phyloP scores from a whole-genome alignment of 2,329 filamentous ascomycete genomes.

The Canariomyces notabilis region DNA sequence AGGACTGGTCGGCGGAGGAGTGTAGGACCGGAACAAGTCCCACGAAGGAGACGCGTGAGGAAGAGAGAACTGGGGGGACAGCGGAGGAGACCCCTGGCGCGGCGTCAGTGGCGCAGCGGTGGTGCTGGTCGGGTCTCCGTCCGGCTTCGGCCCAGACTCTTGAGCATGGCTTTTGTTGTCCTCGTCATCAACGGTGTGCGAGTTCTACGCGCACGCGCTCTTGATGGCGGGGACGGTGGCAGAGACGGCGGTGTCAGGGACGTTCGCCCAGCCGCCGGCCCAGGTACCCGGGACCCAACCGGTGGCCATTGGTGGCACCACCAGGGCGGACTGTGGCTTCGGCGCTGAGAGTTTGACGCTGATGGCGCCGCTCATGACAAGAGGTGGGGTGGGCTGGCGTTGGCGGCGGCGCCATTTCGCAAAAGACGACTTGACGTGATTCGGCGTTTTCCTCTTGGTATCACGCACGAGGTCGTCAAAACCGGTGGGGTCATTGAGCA shows the following conservation, averaged over 20 bases:
- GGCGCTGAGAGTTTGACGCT: background rate
- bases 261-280: too few relatives aligned
- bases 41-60: too few relatives aligned
- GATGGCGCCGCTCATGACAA: constrained; percentile 3
- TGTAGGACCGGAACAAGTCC: background rate
- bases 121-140: too few relatives aligned
- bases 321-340: too few relatives aligned
- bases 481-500: constrained; percentile 21
- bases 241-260: too few relatives aligned
- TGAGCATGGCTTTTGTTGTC: too few relatives aligned
- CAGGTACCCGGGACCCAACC: too few relatives aligned
- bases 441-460: constrained; percentile 4
- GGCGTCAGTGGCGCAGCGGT: too few relatives aligned
- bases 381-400: constrained; percentile 3
- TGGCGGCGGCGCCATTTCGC: constrained; percentile 9
- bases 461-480: constrained; percentile 23
- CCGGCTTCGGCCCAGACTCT: too few relatives aligned
- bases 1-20: background rate
- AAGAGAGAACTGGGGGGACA: too few relatives aligned
- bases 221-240: background rate
- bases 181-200: background rate
- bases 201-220: background rate
- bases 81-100: too few relatives aligned
- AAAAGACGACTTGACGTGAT: constrained; percentile 4
- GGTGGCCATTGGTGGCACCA: too few relatives aligned